These are phyloP conservation scores for Colletotrichum eremochloae DNA, from an alignment of 2,329 filamentous ascomycete species.

Conservation along the genomic window DNA sequence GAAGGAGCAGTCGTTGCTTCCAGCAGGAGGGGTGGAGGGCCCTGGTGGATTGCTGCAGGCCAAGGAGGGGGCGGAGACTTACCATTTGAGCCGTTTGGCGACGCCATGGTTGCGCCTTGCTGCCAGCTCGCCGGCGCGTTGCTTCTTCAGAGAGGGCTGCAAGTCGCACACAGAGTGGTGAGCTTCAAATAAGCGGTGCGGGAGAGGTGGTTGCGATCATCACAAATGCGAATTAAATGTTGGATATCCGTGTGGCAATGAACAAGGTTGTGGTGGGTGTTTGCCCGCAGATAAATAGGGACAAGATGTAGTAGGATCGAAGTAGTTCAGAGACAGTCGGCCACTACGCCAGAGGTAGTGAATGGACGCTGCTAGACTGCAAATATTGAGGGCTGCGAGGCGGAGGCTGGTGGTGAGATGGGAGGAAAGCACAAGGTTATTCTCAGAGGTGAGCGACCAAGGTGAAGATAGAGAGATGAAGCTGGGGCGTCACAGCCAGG, in stretches of 20 bases:
- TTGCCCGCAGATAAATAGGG: conserved; percentile 24
- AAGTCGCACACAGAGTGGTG: conserved; percentile 8
- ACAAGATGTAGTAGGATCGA: conserved; percentile 9
- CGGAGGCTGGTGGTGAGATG: conserved; percentile 3
- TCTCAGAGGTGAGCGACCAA: background rate
- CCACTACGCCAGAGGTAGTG: conserved; percentile 11
- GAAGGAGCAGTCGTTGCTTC: conserved; percentile 9
- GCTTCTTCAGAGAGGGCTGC: background rate
- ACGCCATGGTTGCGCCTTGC: conserved; percentile 36
- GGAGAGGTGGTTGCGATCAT: conserved; percentile 36
- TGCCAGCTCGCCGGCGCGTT: conserved; percentile 1
- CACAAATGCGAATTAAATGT: conserved; percentile 23
- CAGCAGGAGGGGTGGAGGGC: conserved; percentile 9
- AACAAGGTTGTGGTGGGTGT: conserved; percentile 3
- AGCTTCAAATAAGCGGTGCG: conserved; percentile 29
- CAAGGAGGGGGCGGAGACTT: conserved; percentile 1
- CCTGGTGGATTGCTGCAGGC: background rate
- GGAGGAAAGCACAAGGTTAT: conserved; percentile 25
- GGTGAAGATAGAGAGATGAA: background rate
- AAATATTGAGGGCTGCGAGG: conserved; percentile 1
- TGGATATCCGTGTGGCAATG: conserved; percentile 6
- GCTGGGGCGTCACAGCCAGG: background rate
- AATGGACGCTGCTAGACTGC: background rate
- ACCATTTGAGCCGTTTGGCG: conserved; percentile 42
- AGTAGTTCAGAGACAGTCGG: background rate